Evolutionary conservation across 805 yeast genomes (phyloP), one percentile per base, ranked within the genome.

Genomic region (Candida sphagnicola): DNA sequence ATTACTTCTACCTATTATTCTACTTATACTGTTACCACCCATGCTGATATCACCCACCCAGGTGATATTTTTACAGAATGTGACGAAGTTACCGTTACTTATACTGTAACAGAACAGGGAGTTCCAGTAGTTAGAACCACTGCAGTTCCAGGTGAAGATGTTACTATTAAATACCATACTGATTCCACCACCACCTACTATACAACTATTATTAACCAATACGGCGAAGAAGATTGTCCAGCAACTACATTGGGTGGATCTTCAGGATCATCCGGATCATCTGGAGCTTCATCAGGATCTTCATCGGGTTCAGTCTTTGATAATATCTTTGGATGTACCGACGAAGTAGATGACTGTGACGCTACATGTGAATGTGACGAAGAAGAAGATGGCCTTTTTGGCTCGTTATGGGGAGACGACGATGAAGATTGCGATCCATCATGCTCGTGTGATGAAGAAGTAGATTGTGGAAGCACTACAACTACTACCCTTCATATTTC

Each of bases 401-500:
- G 35, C 5, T 31, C 28, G 39, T 30, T 28, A 34, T 18, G 33
- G 35, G 32, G 23, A 30, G 44, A 40, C 35, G 49, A 48, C 11
- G 53, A 46, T 16, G 50, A 36, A 26, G 47, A 44, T 18, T 46
- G 46, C 36, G 43, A 42, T 15, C 47, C 48, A 10, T 30, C 41
- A 4, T 34, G 41, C 24, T 18, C 31, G n/a, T 28, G 34, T 34
- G 28, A 37, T 10, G 41, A 43, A 6, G 46, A 43, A 35, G 47
- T 38, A 16, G 52, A 47, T 26, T 42, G 46, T 39, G 55, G 47
- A 21, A 38, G 39, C 41, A 46, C 38, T 28, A 42, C 44, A 37
- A 43, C 49, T 37, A 26, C 18, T 13, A 31, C 35, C 15, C 31
- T 18, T 13, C n/a, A 26, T 15, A 25, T 19, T 4, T 15, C 42